Conservation (phyloP, 2,329 filamentous ascomycete genomes). For the Fusarium sp. region DNA sequence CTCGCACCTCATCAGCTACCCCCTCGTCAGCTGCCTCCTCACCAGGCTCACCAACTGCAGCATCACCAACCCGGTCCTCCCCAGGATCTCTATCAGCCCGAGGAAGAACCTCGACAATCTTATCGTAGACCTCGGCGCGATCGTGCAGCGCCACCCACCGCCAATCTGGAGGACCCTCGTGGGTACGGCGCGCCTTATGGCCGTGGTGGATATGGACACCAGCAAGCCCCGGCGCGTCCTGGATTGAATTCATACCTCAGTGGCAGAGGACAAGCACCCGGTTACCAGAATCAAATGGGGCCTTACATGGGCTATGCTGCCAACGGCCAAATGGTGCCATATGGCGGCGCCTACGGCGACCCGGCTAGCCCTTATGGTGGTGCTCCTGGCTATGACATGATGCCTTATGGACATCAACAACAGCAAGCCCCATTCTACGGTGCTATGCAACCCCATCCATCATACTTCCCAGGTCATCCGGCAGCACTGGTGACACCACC, state of each 20-base stretch:
- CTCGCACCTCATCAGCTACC: slow-evolving; percentile 51
- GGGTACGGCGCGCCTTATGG: slow-evolving; percentile 68
- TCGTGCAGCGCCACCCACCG: slow-evolving; percentile 57
- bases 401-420: slow-evolving; percentile 61
- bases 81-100: slow-evolving; percentile 50
- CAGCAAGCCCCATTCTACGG: slow-evolving; percentile 52
- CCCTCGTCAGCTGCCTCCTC: slow-evolving; percentile 55
- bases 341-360: slow-evolving; percentile 49
- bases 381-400: slow-evolving; percentile 63
- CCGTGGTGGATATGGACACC: slow-evolving; percentile 51
- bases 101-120: slow-evolving; percentile 37
- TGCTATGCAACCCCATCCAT: slow-evolving; percentile 48
- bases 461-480: slow-evolving; percentile 55
- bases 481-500: slow-evolving; percentile 59
- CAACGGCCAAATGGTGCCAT: slow-evolving; percentile 65
- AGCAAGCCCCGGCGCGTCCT: slow-evolving; percentile 26
- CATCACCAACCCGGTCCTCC: slow-evolving; percentile 55
- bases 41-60: slow-evolving; percentile 55
- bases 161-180: slow-evolving; percentile 76
- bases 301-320: slow-evolving; percentile 60
- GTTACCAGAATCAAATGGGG: slow-evolving; percentile 65
- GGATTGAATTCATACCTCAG: slow-evolving; percentile 48
- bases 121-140: slow-evolving; percentile 46
- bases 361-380: slow-evolving; percentile 60
- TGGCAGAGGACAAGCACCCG: slow-evolving; percentile 53